Base-by-base conservation (phyloP, 495 filamentous ascomycete species). In the Hypoxylon trugodes region DNA sequence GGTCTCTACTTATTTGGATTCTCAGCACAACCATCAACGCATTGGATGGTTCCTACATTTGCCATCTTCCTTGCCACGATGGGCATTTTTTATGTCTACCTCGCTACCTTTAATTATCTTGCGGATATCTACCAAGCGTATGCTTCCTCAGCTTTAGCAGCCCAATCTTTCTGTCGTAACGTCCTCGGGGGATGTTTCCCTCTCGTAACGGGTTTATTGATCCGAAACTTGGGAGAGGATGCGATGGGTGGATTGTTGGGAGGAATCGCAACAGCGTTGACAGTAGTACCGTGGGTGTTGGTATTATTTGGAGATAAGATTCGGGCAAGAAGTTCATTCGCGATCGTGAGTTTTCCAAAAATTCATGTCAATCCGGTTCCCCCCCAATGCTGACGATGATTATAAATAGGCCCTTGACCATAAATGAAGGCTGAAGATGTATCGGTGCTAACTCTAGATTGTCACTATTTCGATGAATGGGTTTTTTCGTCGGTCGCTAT, bases 91-190 rank as follows among this genome's bases (percentile, higher is more conserved):
- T 87, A 86, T 36, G 86, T 97, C 38, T 97, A 97, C 69, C 80
- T 98, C 5, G 90, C 93, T 1, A 89, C 91, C 0, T 97, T 97
- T 77, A 98, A 97, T 66, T 97, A 97, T 64, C 82, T 97, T 10
- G 92, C 93, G n/a, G 94, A 97, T 73, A 89, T 85, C 1, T 98
- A 96, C 72, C 89, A 92, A 69, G 79, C 83, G 0, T 96, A 91
- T 66, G 91, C 93, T 1, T 91, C 87, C 50, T 95, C 90, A 6
- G 93, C 93, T 2, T 79, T 97, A 40, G 94, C 94, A 1, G 92
- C 93, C 8, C 93, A 97, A 75, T 88, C 84, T 4, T 94, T 91
- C 66, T 85, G 87, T 63, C 83, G 94, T 2, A 98, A 98, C 72
- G 80, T 96, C 25, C 78, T 97, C 0, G 92, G 88, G 30, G 94